Evolutionary conservation across 352 stramenopile genomes (phyloP).

Genomic region (Phytophthora tubulina): DNA sequence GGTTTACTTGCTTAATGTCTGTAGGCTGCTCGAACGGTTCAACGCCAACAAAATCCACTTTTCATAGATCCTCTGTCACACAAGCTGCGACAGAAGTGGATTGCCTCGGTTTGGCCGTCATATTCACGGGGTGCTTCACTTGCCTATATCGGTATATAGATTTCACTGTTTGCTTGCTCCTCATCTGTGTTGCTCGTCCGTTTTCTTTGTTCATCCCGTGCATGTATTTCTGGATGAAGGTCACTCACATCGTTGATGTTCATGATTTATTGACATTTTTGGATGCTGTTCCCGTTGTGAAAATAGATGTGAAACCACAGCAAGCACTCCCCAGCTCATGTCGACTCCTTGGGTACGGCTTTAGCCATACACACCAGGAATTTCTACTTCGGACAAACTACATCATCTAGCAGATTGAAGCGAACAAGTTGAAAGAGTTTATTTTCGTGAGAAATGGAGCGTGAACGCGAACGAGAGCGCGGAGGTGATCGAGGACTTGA

Average conservation of each 20-base stretch:
- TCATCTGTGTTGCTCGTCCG: slow-evolving; percentile 12
- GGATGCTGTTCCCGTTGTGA: slow-evolving; percentile 7
- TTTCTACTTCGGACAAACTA: slow-evolving; percentile 37
- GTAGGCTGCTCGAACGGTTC: slow-evolving; percentile 95
- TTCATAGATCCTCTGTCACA: slow-evolving; percentile 59
- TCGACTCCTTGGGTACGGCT: not conserved
- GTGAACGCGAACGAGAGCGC: slow-evolving; percentile 22
- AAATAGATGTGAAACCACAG: slow-evolving; percentile 50
- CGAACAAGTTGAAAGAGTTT: slow-evolving; percentile 12
- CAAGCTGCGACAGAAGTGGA: slow-evolving; percentile 2
- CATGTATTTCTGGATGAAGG: slow-evolving; percentile 13
- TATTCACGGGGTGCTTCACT: slow-evolving; percentile 17
- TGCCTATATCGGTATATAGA: slow-evolving; percentile 41
- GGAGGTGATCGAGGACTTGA: slow-evolving; percentile 35
- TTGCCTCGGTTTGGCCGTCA: slow-evolving; percentile 21
- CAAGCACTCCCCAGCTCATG: slow-evolving; percentile 20
- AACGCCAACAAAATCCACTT: slow-evolving; percentile 98
- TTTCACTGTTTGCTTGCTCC: slow-evolving; percentile 37
- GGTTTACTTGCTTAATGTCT: slow-evolving; percentile 17
- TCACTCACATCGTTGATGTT: slow-evolving; percentile 17
- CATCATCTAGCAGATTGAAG: slow-evolving; percentile 11
- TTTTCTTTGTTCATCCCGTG: slow-evolving; percentile 23
- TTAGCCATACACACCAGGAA: slow-evolving; percentile 23
- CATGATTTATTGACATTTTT: slow-evolving; percentile 10
- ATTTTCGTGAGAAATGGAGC: slow-evolving; percentile 43